phyloP scores from a whole-genome alignment of 192 early-diverging fungal genomes.

The Backusella psychrophila region DNA sequence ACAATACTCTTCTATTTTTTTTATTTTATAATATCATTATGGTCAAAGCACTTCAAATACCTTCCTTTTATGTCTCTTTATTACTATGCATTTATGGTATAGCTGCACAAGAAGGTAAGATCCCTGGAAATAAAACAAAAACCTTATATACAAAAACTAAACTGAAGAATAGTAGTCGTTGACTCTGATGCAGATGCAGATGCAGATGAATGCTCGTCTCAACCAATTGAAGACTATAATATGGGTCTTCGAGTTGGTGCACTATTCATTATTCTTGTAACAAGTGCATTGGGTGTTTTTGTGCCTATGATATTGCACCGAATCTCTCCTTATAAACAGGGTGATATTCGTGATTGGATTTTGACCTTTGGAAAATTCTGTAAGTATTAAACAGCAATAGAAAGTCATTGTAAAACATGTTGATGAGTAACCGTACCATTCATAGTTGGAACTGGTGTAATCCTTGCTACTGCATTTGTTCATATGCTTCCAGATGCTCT shows the following conservation, averaged over 20 bases:
- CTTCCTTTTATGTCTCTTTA: not conserved
- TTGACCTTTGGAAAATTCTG: conserved; percentile 36
- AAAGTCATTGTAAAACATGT: not conserved
- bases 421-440: not conserved
- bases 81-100: not conserved
- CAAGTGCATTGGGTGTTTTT: conserved; percentile 27
- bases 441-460: conserved; percentile 61
- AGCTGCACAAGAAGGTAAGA: not conserved
- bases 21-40: not conserved
- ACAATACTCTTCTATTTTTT: not conserved
- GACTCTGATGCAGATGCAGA: not conserved
- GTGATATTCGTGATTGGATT: conserved; percentile 23
- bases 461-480: conserved; percentile 69
- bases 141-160: not conserved
- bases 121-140: not conserved
- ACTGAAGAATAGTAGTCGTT: not conserved
- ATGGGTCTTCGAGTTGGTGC: conserved; percentile 28
- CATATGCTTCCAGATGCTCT: conserved; percentile 66
- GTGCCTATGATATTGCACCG: conserved; percentile 24
- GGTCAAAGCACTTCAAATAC: not conserved
- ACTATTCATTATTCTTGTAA: conserved; percentile 35
- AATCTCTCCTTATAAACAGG: conserved; percentile 17
- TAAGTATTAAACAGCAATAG: not conserved
- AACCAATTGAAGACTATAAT: conserved; percentile 23
- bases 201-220: not conserved